phyloP scores from a whole-genome alignment of 345 rosid species.

The Gossypium stocksii region DNA sequence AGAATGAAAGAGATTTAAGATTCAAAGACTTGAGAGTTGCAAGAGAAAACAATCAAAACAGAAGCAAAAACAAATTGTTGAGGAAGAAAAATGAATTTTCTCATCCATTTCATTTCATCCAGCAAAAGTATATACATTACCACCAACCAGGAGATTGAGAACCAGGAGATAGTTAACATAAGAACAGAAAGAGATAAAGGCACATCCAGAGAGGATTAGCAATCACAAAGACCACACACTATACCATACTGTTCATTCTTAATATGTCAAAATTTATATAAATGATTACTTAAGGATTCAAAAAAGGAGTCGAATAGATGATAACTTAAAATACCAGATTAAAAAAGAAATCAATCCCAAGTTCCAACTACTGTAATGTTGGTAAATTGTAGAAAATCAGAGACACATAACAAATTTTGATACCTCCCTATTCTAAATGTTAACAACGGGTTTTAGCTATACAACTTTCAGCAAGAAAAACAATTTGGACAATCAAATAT shows the following conservation, averaged over 20 bases:
- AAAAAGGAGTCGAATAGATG: background rate
- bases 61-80: no score
- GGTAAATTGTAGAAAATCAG: background rate
- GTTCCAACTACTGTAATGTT: background rate
- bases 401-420: slow-evolving; percentile 7
- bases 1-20: no score
- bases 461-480: background rate
- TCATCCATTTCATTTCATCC: no score
- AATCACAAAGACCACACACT: background rate
- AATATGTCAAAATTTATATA: background rate
- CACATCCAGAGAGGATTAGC: background rate
- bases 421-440: background rate
- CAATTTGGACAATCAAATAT: background rate
- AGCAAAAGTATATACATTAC: no score
- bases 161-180: no score
- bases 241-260: background rate
- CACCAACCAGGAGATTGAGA: no score
- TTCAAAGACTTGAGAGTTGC: no score
- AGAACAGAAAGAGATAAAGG: background rate
- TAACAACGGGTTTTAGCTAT: slow-evolving; percentile 6
- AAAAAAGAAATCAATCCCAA: background rate
- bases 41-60: no score
- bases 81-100: no score
- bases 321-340: background rate
- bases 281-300: background rate